A percentile compares a stretch with the other conserved stretches of the same genome.
These are phyloP conservation scores for Thelephora ganbajun DNA, from an alignment of 768 basidiomycete genomes.

Conservation along the genomic window DNA sequence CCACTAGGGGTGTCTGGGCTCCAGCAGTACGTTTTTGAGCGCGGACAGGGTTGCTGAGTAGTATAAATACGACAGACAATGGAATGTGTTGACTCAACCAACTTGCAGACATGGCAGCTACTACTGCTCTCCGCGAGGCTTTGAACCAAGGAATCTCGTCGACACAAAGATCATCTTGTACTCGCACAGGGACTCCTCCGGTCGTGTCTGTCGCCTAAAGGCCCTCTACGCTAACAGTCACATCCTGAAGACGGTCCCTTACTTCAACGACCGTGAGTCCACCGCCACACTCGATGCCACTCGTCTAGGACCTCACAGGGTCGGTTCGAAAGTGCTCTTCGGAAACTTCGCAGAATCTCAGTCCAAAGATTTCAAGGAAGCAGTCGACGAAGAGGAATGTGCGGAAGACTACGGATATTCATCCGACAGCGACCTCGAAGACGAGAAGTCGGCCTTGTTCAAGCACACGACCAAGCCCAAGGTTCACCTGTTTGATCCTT, in stretches of 20 bases:
- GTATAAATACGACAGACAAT: too few relatives aligned
- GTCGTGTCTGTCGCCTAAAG: constrained; percentile 9
- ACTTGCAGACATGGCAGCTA: background rate
- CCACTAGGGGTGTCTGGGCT: too few relatives aligned
- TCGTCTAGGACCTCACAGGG: background rate
- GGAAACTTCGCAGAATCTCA: background rate
- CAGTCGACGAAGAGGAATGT: background rate
- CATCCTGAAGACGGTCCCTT: constrained; percentile 16
- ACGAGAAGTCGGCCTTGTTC: background rate
- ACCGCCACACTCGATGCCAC: background rate
- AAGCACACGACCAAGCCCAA: too few relatives aligned
- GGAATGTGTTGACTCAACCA: too few relatives aligned
- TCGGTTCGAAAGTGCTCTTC: background rate
- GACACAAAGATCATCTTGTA: constrained; percentile 2
- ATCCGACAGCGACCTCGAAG: constrained; percentile 23
- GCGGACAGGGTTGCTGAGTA: too few relatives aligned
- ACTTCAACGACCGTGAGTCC: constrained; percentile 16
- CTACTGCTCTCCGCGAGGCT: background rate
- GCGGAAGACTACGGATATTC: constrained; percentile 15
- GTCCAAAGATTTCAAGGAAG: background rate
- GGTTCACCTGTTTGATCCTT: too few relatives aligned
- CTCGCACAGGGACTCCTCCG: constrained; percentile 17
- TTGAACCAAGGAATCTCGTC: background rate
- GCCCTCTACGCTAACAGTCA: constrained; percentile 16
- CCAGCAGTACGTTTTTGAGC: too few relatives aligned